These are phyloP conservation scores for Nemania sp. DNA, from an alignment of 2,329 filamentous ascomycete species.

Conservation along the genomic window DNA sequence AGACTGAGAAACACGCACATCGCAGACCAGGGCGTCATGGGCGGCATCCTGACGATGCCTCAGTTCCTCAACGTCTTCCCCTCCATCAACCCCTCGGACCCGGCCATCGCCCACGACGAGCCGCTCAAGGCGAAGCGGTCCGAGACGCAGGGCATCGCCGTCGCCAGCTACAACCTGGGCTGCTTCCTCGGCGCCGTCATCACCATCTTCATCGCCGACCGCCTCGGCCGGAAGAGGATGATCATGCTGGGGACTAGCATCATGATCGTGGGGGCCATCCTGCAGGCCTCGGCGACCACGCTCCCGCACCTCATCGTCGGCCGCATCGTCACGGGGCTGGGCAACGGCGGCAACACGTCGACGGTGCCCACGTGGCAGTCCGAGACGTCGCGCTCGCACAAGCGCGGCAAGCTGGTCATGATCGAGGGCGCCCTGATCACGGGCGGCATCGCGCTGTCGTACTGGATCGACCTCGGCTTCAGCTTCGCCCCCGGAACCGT, in stretches of 20 bases:
- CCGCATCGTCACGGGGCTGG: conserved; percentile 51
- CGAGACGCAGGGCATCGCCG: conserved; percentile 57
- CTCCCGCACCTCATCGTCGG: conserved; percentile 61
- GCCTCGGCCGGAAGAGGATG: conserved; percentile 59
- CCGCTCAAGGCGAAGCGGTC: conserved; percentile 49
- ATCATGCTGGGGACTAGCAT: conserved; percentile 62
- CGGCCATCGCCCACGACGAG: conserved; percentile 36
- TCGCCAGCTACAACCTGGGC: conserved; percentile 63
- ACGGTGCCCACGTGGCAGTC: conserved; percentile 65
- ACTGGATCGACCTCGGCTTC: conserved; percentile 65
- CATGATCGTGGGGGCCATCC: conserved; percentile 59
- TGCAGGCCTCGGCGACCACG: conserved; percentile 47
- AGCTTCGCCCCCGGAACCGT: conserved; percentile 56
- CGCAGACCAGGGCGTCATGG: conserved; percentile 75
- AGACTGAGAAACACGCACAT: conserved; percentile 6
- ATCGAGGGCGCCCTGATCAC: conserved; percentile 63
- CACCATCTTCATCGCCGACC: conserved; percentile 56
- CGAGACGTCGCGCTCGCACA: conserved; percentile 61
- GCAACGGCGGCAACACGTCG: conserved; percentile 49
- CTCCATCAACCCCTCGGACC: conserved; percentile 53
- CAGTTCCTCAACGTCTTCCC: conserved; percentile 62
- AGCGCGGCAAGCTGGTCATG: conserved; percentile 65
- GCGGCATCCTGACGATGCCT: conserved; percentile 71
- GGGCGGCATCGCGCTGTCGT: conserved; percentile 60
- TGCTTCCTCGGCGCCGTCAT: conserved; percentile 58